These are phyloP conservation scores for Rhizopus sp. DNA, from an alignment of 371 early-diverging fungal species.

Conservation along the genomic window DNA sequence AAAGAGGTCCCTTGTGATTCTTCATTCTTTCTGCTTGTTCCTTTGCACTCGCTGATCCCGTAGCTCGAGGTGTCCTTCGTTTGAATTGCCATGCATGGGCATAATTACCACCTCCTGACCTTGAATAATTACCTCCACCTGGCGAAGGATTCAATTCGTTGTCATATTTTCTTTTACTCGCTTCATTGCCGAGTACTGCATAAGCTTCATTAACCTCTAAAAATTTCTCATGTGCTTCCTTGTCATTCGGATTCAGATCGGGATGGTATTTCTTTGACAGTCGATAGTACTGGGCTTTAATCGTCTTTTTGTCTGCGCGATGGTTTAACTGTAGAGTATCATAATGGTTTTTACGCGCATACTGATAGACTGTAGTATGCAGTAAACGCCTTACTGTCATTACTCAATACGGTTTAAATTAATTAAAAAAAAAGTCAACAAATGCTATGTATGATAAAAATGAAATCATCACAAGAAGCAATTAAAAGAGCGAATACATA, in stretches of 20 bases:
- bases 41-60: constrained; percentile 45
- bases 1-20: constrained; percentile 10
- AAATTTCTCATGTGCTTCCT: constrained; percentile 68
- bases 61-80: constrained; percentile 27
- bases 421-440: too few species aligned
- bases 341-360: constrained; percentile 45
- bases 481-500: too few species aligned
- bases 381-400: too few species aligned
- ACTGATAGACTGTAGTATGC: too few species aligned
- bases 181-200: constrained; percentile 74
- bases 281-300: constrained; percentile 82
- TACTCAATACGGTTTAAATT: too few species aligned
- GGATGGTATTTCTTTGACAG: constrained; percentile 89
- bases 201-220: constrained; percentile 87
- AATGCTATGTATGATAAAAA: too few species aligned
- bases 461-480: too few species aligned
- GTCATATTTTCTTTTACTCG: constrained; percentile 80
- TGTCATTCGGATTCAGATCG: constrained; percentile 74
- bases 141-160: constrained; percentile 24
- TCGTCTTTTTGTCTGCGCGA: constrained; percentile 59
- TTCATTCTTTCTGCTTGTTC: constrained; percentile 42
- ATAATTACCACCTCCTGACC: constrained; percentile 16
- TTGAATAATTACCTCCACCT: constrained; percentile 1
- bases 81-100: constrained; percentile 42
- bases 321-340: constrained; percentile 56